Evolutionary conservation across 2,329 filamentous ascomycete genomes (phyloP).

Genomic region (Aspergillus intermedius): DNA sequence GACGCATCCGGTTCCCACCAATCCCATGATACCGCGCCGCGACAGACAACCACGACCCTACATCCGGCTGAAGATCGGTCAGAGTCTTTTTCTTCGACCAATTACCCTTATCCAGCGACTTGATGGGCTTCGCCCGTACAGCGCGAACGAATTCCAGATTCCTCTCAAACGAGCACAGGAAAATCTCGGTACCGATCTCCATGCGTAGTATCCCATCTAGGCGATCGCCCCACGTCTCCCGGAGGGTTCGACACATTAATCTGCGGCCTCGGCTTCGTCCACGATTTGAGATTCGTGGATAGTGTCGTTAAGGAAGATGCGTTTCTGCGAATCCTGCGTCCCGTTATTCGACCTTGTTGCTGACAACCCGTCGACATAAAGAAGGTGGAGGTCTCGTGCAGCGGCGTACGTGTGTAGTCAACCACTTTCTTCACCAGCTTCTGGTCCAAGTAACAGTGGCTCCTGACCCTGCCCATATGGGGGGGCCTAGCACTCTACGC

Average conservation of each 20-base stretch:
- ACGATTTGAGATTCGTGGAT: slow-evolving; percentile 2
- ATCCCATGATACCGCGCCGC: slow-evolving; percentile 1
- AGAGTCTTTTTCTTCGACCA: neutral
- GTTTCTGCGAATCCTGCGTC: slow-evolving; percentile 62
- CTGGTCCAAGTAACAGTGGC: too few species aligned
- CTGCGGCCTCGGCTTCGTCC: slow-evolving; percentile 48
- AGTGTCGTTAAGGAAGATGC: slow-evolving; percentile 46
- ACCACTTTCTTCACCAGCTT: slow-evolving; percentile 29
- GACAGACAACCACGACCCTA: neutral
- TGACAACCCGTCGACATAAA: slow-evolving; percentile 66
- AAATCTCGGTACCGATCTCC: slow-evolving; percentile 65
- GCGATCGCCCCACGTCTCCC: slow-evolving; percentile 42
- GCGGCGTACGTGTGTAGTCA: slow-evolving; percentile 63
- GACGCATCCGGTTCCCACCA: slow-evolving; percentile 22
- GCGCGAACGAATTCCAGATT: slow-evolving; percentile 33
- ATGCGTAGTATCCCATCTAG: slow-evolving; percentile 62
- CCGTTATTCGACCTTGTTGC: slow-evolving; percentile 51
- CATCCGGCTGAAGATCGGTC: neutral
- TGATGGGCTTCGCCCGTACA: slow-evolving; percentile 15
- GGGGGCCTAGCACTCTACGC: neutral
- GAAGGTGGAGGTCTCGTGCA: slow-evolving; percentile 50
- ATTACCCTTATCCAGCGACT: neutral
- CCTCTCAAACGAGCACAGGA: slow-evolving; percentile 57
- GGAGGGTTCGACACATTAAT: slow-evolving; percentile 51
- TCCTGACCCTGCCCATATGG: neutral